Conservation (phyloP, 2,329 filamentous ascomycete genomes). For the Boeremia lycopersici region DNA sequence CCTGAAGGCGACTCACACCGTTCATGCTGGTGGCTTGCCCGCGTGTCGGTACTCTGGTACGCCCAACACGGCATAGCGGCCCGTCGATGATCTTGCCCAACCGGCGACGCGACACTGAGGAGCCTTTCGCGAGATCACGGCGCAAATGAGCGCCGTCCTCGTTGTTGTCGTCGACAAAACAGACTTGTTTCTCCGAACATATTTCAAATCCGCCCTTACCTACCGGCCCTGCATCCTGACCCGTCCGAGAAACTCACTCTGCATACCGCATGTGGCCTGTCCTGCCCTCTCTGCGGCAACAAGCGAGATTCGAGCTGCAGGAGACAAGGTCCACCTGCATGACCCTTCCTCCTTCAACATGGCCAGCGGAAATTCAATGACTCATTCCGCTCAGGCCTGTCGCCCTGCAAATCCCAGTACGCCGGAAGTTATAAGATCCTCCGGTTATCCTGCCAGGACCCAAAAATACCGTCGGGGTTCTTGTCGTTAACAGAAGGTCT, state of each 20-base stretch:
- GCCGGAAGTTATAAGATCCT: slow-evolving; percentile 15
- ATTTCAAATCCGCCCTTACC: background rate
- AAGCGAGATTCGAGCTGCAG: slow-evolving; percentile 30
- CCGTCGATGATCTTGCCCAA: slow-evolving; percentile 12
- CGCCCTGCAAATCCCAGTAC: slow-evolving; percentile 17
- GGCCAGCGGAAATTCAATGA: slow-evolving; percentile 10
- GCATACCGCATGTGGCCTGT: slow-evolving; percentile 6
- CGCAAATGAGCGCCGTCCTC: background rate
- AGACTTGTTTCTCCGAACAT: background rate
- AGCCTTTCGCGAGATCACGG: background rate
- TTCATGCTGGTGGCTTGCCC: slow-evolving; percentile 6
- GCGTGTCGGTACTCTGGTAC: background rate
- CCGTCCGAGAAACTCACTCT: background rate
- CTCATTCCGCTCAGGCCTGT: slow-evolving; percentile 25
- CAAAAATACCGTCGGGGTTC: slow-evolving; percentile 45
- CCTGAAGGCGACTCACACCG: slow-evolving; percentile 14
- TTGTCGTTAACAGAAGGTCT: slow-evolving; percentile 45
- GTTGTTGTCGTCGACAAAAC: background rate
- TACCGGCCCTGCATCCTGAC: slow-evolving; percentile 10
- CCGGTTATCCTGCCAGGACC: slow-evolving; percentile 20
- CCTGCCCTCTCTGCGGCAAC: slow-evolving; percentile 22
- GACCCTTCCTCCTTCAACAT: slow-evolving; percentile 30
- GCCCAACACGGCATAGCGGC: slow-evolving; percentile 14
- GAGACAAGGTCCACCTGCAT: slow-evolving; percentile 28
- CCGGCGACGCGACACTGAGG: background rate